Evolutionary conservation across 108 stramenopile species (phyloP), one percentile per base, ranked within the genome.

Genomic region (Bacterosira constricta): DNA sequence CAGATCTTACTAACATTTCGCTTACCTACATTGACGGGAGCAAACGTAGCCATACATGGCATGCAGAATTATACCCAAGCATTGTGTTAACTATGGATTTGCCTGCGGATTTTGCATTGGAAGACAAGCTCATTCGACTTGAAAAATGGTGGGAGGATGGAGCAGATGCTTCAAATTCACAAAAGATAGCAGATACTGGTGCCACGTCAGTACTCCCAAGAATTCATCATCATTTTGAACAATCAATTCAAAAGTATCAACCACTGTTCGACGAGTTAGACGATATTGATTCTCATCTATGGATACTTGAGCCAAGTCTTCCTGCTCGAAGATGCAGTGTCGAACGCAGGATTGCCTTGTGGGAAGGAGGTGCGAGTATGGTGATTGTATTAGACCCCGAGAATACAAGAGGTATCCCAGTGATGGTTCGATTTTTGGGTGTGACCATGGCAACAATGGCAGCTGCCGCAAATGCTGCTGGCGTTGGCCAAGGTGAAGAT

Each of bases 311-410:
- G 57, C 80, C 83, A 10, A 67, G 38, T 21, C 45, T 79, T 32
- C 79, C 75, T 13, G 76, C 73, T n/a, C 39, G 73, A 45, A 63
- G 77, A 45, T 53, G 67, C 42, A 63, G 53, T 50, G 67, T 71
- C 9, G 78, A 80, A 70, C 65, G 83, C 8, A 58, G 83, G 13
- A 80, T 84, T 62, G 79, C 75, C 21, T 52, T 84, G 36, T 73
- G 71, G 76, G 71, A 80, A 51, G 75, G 80, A n/a, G 80, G 80
- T 15, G 75, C 80, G 5, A 81, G 76, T 42, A 34, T 84, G 50
- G 71, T 77, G 5, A 68, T 84, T 38, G 51, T 55, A n/a, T 73
- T 84, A 31, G 80, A 84, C 65, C 76, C 71, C 7, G 78, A 77
- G 20, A 79, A 69, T 17, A 60, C 83, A 29, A 52, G 83, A 41